phyloP scores from a whole-genome alignment of 2,329 filamentous ascomycete genomes.

The Dactylellina drechsleri region DNA sequence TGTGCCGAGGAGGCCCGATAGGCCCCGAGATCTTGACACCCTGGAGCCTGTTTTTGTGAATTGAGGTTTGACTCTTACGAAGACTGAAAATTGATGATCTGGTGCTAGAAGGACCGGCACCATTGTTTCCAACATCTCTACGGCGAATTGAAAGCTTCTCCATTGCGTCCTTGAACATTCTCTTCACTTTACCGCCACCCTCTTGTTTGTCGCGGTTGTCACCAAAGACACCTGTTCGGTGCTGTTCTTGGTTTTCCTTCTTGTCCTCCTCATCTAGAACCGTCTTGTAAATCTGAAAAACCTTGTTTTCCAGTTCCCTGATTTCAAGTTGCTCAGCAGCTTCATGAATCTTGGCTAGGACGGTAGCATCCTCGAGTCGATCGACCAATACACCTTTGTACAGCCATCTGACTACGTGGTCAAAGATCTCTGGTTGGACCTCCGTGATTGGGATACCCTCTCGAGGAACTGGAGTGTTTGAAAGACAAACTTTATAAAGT shows the following conservation, averaged over 20 bases:
- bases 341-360: slow-evolving; percentile 25
- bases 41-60: neutral
- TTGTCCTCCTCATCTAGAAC: slow-evolving; percentile 17
- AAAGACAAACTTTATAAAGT: slow-evolving; percentile 12
- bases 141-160: neutral
- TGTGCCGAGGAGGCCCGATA: neutral
- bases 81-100: neutral
- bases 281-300: neutral
- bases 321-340: slow-evolving; percentile 20
- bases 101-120: neutral
- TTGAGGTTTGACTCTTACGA: neutral
- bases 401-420: slow-evolving; percentile 44
- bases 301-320: slow-evolving; percentile 5
- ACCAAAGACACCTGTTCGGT: neutral
- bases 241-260: neutral
- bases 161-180: slow-evolving; percentile 18
- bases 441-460: slow-evolving; percentile 19
- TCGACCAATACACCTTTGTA: slow-evolving; percentile 23
- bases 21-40: neutral
- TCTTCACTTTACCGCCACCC: neutral
- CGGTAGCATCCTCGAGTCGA: slow-evolving; percentile 3
- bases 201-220: neutral
- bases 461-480: neutral
- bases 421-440: slow-evolving; percentile 29
- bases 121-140: neutral